Evolutionary conservation across 192 early-diverging fungal species (phyloP), one percentile per base, ranked within the genome.

Genomic region (Linderina pennispora): DNA sequence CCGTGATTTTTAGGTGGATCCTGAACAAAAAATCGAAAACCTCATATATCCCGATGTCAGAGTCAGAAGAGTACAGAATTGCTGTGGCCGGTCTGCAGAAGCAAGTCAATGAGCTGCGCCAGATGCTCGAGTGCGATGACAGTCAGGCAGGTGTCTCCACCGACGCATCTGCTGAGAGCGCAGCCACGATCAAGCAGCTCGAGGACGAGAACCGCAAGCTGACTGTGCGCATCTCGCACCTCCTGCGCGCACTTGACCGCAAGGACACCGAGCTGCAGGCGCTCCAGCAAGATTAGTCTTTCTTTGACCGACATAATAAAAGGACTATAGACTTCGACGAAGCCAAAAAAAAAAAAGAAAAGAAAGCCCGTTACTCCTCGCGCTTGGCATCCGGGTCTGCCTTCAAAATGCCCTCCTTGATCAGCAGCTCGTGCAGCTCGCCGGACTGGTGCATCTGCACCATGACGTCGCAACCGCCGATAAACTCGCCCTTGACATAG

Each of bases 401-500:
- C 25, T 31, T 40, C 23, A 86, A 47, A 23, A 91, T 62, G 18
- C 78, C 80, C 62, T 94, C 79, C 69, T 92, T 84, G 45, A 80
- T 50, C 41, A 98, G 62, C 43, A 91, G 48, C 33, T 77, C 67
- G 49, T 88, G 82, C 47, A 98, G 83, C 68, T 94, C 91, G 8
- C 92, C 91, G n/a, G 76, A 84, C 67, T 86, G 76, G 52, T 87
- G 76, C 87, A 98, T 87, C 57, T 83, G 82, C 16, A 90, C 76
- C 55, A 98, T 60, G 53, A 98, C 94, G 61, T 98, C 92, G 56
- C 83, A 87, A 16, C 94, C 94, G 46, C 94, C 92, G 36, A 96
- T 81, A 62, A 98, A 93, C 75, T 96, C 90, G 53, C 92, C 92
- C 55, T 92, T 87, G 60, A 98, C 77, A 53, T 88, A 98, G 6